phyloP scores from a whole-genome alignment of 2,329 filamentous ascomycete genomes.

The Exophiala lecanii-corni region DNA sequence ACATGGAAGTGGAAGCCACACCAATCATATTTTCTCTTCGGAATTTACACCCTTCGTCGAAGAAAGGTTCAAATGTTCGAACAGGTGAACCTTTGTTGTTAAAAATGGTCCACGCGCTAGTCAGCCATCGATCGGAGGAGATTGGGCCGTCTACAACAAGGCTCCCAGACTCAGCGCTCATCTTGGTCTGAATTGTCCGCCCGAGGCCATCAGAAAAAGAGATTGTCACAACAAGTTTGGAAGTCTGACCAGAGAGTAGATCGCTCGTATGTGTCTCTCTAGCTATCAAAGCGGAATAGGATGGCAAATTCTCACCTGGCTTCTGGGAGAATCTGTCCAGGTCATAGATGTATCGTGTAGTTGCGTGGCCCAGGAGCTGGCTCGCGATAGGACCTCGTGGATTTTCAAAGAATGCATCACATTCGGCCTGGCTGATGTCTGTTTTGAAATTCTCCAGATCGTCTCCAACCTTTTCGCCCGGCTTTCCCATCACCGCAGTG shows the following conservation, averaged over 20 bases:
- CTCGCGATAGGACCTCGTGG: neutral
- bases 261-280: neutral
- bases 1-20: neutral
- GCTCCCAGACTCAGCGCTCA: neutral
- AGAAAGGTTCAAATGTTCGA: neutral
- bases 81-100: neutral
- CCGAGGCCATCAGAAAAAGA: neutral
- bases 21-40: neutral
- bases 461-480: slow-evolving; percentile 8
- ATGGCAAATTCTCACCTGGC: neutral
- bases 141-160: too few relatives aligned
- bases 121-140: neutral
- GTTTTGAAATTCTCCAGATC: slow-evolving; percentile 6
- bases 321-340: neutral
- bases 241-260: neutral
- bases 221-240: neutral
- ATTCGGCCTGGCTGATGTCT: neutral
- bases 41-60: neutral
- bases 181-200: neutral
- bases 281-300: neutral
- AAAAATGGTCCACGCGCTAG: neutral
- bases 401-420: neutral
- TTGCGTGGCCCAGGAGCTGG: neutral
- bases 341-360: neutral
- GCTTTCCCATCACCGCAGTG: slow-evolving; percentile 14